Conservation (phyloP, 352 stramenopile species). For the Pythium utonaiense region DNA sequence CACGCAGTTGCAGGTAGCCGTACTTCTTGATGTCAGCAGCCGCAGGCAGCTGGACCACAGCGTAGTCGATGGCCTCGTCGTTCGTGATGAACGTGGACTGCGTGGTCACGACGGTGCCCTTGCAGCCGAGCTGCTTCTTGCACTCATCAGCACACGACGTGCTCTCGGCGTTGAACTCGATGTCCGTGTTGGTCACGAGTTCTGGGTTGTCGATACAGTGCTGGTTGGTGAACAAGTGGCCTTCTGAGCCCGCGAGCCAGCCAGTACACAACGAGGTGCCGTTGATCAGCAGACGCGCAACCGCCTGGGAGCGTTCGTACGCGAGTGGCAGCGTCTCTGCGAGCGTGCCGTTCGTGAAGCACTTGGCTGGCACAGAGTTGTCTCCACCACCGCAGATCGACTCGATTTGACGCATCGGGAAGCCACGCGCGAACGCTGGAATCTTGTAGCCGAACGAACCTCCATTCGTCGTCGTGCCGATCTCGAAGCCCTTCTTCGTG, state of each 20-base stretch:
- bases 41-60: slow-evolving; percentile 11
- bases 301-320: not conserved
- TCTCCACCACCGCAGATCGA: not conserved
- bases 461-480: too few species aligned
- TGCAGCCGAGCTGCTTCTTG: slow-evolving; percentile 19
- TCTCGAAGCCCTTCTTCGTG: too few species aligned
- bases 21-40: slow-evolving; percentile 17
- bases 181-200: slow-evolving; percentile 15
- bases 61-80: slow-evolving; percentile 20
- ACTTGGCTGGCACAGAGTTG: not conserved
- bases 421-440: not conserved
- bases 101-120: slow-evolving; percentile 19
- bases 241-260: slow-evolving; percentile 9
- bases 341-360: not conserved
- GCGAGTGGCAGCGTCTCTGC: not conserved
- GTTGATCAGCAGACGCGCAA: not conserved
- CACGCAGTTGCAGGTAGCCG: slow-evolving; percentile 28
- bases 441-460: not conserved
- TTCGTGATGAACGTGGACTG: slow-evolving; percentile 22
- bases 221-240: slow-evolving; percentile 23
- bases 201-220: slow-evolving; percentile 22
- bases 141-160: slow-evolving; percentile 18
- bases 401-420: not conserved
- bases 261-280: slow-evolving; percentile 1
- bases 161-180: slow-evolving; percentile 28